Evolutionary conservation across 2,329 filamentous ascomycete species (phyloP), one percentile per base, ranked within the genome.

Genomic region (Colletotrichum kahawae): DNA sequence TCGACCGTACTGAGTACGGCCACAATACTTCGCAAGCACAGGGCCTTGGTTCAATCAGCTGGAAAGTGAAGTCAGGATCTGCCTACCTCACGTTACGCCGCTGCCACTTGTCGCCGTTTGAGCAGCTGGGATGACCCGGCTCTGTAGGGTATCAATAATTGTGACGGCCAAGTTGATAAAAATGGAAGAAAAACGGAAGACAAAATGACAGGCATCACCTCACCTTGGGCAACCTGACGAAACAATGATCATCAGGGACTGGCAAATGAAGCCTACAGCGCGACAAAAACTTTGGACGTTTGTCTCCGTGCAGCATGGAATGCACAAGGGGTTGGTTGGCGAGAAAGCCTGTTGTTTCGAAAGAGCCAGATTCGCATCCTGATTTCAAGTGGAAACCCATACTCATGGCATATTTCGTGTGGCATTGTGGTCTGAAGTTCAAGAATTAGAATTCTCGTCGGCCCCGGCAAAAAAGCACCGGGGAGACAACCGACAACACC

Each of bases 91-190:
- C 13, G 21, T 64, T 36, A 31, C 29, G 67, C 60, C 36, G 48
- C 51, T 29, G 24, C 27, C 27, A n/a, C 34, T 34, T 57, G 70
- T 36, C 57, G 68, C 68, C 54, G n/a, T 56, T 31, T 12, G 21
- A 31, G 63, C 57, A 51, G 48, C 74, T 70, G 71, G 74, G 74
- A 66, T 76, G 60, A 54, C 60, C 74, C 60, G 24, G 66, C 71
- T 51, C 29, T 24, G 48, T 76, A 70, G 34, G 74, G 74, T 66
- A 74, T 29, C 70, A 70, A 62, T 31, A 43, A 29, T 21, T 54
- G 31, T 48, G 38, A 65, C 57, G 51, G 34, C n/a, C 73, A 31
- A n/a, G 29, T 66, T 27, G 65, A 65, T 27, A 21, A 48, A 65
- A 16, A 34, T 74, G 59, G 59, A 66, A 65, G 27, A 16, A n/a